Base-by-base conservation (phyloP, 108 stramenopile species). In the Cyclostephanos invisitatus region DNA sequence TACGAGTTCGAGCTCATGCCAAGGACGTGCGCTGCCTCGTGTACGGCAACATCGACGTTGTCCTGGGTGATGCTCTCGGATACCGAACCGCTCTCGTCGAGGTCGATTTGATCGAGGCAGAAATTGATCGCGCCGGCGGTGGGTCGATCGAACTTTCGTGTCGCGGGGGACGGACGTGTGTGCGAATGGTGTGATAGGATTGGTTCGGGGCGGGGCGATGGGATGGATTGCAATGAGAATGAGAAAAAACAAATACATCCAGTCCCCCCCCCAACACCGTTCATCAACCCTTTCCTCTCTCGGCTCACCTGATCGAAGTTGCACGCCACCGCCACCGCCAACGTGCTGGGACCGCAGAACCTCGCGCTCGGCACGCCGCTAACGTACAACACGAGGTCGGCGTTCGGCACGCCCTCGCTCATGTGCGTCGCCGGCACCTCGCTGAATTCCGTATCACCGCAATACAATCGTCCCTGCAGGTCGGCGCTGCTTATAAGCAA, bases 81-180 rank as follows among this genome's bases (percentile, higher is more conserved):
- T 12, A 86, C 87, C 10, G 82, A 77, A 8, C 90, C 90, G 60
- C 84, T 80, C 9, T 71, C 79, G 48, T 86, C 67, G 17, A 92
- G 25, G 25, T 86, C 83, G 47, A 92, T 87, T 56, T 87, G 87
- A 78, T 88, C 84, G 3, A 92, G 46, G 60, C 91, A 92, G 56
- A 92, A 84, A 66, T 92, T 92, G 48, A 92, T 88, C 1, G 91
- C 87, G 2, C 91, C 91, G 18, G 91, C 91, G 11, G 84, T 90
- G 42, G 91, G 91, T 10, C 91, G 86, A 83, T 92, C 86, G 48
- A 80, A 87, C 61, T 85, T 65, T 50, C 70, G 60, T 47, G 64
- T 32, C 32, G 32, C 32, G 32, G 32, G 32, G 17, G 27, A n/a
- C 29, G 17, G 15, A 21, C 11, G 29, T 35, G 56, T 5, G 22